These are phyloP conservation scores for Tolypocladium guangdongense DNA, from an alignment of 2,329 filamentous ascomycete genomes.

Conservation along the genomic window DNA sequence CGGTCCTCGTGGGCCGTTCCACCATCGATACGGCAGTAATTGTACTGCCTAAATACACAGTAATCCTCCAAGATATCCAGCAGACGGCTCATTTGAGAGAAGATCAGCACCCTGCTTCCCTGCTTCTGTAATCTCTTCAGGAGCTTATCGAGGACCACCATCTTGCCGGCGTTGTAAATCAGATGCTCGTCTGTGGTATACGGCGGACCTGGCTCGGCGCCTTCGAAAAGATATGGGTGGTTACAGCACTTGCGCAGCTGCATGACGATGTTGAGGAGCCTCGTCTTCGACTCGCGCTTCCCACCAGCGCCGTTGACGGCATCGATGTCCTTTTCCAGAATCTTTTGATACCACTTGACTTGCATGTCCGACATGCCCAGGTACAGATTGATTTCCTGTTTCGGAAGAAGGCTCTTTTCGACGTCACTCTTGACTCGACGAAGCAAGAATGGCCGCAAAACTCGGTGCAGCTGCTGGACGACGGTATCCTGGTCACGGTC, in stretches of 20 bases:
- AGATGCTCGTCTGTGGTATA: constrained; percentile 98
- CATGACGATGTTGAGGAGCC: constrained; percentile 97
- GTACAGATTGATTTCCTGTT: constrained; percentile 95
- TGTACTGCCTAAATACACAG: constrained; percentile 87
- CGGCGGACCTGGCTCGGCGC: constrained; percentile 89
- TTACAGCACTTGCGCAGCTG: constrained; percentile 98
- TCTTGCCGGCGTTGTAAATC: constrained; percentile 88
- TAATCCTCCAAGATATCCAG: constrained; percentile 97
- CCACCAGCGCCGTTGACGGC: constrained; percentile 94
- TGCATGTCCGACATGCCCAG: constrained; percentile 99
- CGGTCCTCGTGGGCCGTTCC: constrained; percentile 95
- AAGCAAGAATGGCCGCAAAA: constrained; percentile 84
- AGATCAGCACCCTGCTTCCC: constrained; percentile 93
- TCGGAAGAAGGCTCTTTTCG: constrained; percentile 92
- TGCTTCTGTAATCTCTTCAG: constrained; percentile 72
- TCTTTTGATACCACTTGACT: constrained; percentile 98
- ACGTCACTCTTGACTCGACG: constrained; percentile 96
- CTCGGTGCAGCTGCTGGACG: constrained; percentile 88
- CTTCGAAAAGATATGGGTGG: constrained; percentile 95
- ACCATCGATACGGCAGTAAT: constrained; percentile 96
- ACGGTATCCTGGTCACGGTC: constrained; percentile 88
- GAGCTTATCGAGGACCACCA: constrained; percentile 92
- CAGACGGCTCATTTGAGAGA: constrained; percentile 97
- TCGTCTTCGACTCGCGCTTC: constrained; percentile 94
- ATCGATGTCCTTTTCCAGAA: constrained; percentile 97